A percentile compares a stretch with the other conserved stretches of the same genome.
phyloP scores from a whole-genome alignment of 1,284 basidiomycete species.

The Apiotrichum gamsii region DNA sequence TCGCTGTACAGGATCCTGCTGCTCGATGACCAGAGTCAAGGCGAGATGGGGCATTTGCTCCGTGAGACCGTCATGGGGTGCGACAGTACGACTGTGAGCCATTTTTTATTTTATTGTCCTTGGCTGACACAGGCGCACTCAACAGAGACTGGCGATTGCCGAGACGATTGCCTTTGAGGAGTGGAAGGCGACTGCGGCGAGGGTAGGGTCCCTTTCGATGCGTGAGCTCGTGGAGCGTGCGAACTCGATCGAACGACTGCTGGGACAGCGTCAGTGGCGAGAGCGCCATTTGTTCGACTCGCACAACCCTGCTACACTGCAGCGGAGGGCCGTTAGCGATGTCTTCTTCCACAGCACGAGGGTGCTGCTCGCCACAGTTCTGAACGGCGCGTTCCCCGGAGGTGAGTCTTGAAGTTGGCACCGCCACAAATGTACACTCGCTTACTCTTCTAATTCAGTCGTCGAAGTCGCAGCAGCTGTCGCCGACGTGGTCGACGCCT shows the following conservation, averaged over 20 bases:
- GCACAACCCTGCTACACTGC: conserved; percentile 1
- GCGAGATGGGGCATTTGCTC: conserved; percentile 40
- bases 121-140: too few relatives aligned
- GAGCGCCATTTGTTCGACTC: conserved; percentile 12
- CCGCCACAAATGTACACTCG: background rate
- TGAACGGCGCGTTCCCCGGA: conserved; percentile 24
- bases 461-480: conserved; percentile 41
- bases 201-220: conserved; percentile 42
- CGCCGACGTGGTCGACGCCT: conserved; percentile 43
- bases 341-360: conserved; percentile 22
- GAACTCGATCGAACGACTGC: conserved; percentile 52
- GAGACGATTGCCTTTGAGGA: conserved; percentile 60
- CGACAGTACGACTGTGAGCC: conserved; percentile 53
- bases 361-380: conserved; percentile 18
- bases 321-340: conserved; percentile 15
- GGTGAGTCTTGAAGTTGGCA: too few relatives aligned
- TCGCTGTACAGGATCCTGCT: conserved; percentile 53
- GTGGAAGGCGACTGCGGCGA: conserved; percentile 56
- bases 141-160: conserved; percentile 66
- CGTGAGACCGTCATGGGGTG: conserved; percentile 81
- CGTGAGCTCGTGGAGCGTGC: conserved; percentile 57
- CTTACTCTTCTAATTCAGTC: conserved; percentile 8
- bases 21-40: conserved; percentile 43
- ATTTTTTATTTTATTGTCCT: background rate
- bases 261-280: conserved; percentile 20